These are phyloP conservation scores for Botrytis pseudocinerea DNA, from an alignment of 2,329 filamentous ascomycete species.

Conservation along the genomic window DNA sequence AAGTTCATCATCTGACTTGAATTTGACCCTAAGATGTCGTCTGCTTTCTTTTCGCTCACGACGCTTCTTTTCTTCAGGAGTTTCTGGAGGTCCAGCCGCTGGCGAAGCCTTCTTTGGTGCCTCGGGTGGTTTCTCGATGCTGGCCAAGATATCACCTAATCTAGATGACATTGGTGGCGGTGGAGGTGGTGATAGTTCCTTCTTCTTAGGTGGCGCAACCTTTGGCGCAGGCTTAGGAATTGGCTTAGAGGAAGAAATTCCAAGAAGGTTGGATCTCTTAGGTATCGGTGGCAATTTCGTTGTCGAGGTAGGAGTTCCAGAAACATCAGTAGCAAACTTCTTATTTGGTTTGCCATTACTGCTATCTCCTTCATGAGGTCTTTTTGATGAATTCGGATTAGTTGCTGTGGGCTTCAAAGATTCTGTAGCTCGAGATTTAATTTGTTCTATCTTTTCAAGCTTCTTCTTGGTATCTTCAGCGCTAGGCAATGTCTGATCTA, in stretches of 20 bases:
- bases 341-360: slow-evolving; percentile 39
- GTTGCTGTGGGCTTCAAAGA: slow-evolving; percentile 25
- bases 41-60: slow-evolving; percentile 72
- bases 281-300: slow-evolving; percentile 31
- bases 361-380: slow-evolving; percentile 39
- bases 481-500: slow-evolving; percentile 45
- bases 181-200: slow-evolving; percentile 38
- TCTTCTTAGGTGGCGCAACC: slow-evolving; percentile 41
- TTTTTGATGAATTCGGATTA: slow-evolving; percentile 34
- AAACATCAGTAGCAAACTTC: slow-evolving; percentile 38
- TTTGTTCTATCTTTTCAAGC: slow-evolving; percentile 33
- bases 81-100: slow-evolving; percentile 52
- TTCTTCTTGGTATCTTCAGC: slow-evolving; percentile 34
- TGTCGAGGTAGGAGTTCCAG: slow-evolving; percentile 33
- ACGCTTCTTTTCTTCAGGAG: slow-evolving; percentile 64
- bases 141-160: slow-evolving; percentile 40
- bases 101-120: slow-evolving; percentile 37
- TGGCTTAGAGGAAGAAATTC: slow-evolving; percentile 37
- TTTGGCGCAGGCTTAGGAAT: slow-evolving; percentile 37
- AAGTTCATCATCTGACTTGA: slow-evolving; percentile 67
- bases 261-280: slow-evolving; percentile 37
- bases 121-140: slow-evolving; percentile 40
- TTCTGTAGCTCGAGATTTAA: slow-evolving; percentile 32
- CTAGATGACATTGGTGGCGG: slow-evolving; percentile 39
- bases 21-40: slow-evolving; percentile 68